Conservation (phyloP, 345 rosid species). For the Lepidium aucheri region DNA sequence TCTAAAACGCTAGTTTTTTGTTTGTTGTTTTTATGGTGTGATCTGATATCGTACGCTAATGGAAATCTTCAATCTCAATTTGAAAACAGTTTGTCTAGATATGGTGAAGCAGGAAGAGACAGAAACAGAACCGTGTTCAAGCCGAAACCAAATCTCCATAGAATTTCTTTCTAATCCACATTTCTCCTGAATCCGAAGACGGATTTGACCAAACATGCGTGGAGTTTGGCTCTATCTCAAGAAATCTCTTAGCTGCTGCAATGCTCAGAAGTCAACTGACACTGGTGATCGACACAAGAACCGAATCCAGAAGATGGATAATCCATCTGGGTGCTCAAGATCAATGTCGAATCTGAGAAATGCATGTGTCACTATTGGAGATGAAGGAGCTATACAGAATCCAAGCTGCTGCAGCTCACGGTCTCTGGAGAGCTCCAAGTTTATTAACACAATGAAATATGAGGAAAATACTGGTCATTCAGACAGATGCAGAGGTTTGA, state of each 20-base stretch:
- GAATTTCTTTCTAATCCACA: neutral
- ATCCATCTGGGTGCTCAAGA: conserved; percentile 31
- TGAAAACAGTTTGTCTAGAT: conserved; percentile 18
- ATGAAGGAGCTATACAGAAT: conserved; percentile 27
- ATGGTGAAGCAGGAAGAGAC: conserved; percentile 6
- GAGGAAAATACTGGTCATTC: conserved; percentile 29
- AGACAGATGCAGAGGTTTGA: neutral
- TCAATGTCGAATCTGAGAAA: conserved; percentile 36
- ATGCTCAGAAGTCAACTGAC: conserved; percentile 23
- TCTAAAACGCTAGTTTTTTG: neutral
- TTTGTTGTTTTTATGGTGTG: conserved; percentile 10
- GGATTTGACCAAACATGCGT: conserved; percentile 26
- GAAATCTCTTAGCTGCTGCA: conserved; percentile 39
- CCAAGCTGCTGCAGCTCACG: conserved; percentile 37
- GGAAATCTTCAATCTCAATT: conserved; percentile 9
- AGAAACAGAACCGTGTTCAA: conserved; percentile 4
- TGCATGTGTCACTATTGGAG: conserved; percentile 25
- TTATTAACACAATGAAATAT: conserved; percentile 16
- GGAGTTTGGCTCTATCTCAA: conserved; percentile 42
- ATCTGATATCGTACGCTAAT: conserved; percentile 13
- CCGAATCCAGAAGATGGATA: neutral
- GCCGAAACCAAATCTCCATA: neutral
- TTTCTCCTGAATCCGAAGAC: conserved; percentile 4
- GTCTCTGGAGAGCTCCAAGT: conserved; percentile 39
- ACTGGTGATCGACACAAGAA: conserved; percentile 26